Conservation (phyloP, 805 yeast species). For the Limtongozyma cylindracea region DNA sequence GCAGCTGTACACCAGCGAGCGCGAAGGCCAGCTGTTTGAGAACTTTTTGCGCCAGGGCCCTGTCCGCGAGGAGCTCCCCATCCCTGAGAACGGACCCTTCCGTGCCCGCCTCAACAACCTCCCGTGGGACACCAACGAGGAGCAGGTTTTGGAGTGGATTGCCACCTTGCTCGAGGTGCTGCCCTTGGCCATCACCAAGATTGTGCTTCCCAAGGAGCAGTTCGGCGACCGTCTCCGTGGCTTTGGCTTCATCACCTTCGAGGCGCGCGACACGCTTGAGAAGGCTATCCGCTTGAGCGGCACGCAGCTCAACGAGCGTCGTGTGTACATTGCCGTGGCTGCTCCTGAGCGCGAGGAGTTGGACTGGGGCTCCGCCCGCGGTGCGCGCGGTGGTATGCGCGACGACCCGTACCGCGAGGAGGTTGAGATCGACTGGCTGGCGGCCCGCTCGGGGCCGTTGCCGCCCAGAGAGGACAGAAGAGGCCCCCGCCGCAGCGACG, state of each 20-base stretch:
- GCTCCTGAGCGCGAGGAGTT: conserved; percentile 2
- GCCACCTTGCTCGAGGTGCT: conserved; percentile 24
- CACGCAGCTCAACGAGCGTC: conserved; percentile 19
- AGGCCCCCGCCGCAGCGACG: no score
- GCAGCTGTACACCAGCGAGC: no score
- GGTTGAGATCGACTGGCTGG: conserved; percentile 16
- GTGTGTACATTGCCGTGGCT: conserved; percentile 27
- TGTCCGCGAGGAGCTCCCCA: conserved; percentile 54
- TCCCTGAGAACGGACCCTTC: conserved; percentile 83
- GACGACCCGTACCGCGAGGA: conserved; percentile 10
- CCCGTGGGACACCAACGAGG: conserved; percentile 61
- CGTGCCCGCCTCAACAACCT: conserved; percentile 75
- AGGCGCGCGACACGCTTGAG: conserved; percentile 18
- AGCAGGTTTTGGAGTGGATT: conserved; percentile 31
- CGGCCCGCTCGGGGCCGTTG: no score
- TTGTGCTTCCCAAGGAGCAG: conserved; percentile 51
- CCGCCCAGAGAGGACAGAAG: no score
- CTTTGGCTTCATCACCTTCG: conserved; percentile 26
- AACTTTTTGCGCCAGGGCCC: no score
- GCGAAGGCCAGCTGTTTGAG: no score
- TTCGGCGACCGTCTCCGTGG: conserved; percentile 35
- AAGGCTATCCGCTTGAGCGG: conserved; percentile 21
- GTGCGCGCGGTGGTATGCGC: background rate
- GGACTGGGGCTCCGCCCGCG: conserved; percentile 2
- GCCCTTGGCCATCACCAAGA: conserved; percentile 23